Evolutionary conservation across 2,329 filamentous ascomycete species (phyloP).

Genomic region (Chaetothyriales sp.): DNA sequence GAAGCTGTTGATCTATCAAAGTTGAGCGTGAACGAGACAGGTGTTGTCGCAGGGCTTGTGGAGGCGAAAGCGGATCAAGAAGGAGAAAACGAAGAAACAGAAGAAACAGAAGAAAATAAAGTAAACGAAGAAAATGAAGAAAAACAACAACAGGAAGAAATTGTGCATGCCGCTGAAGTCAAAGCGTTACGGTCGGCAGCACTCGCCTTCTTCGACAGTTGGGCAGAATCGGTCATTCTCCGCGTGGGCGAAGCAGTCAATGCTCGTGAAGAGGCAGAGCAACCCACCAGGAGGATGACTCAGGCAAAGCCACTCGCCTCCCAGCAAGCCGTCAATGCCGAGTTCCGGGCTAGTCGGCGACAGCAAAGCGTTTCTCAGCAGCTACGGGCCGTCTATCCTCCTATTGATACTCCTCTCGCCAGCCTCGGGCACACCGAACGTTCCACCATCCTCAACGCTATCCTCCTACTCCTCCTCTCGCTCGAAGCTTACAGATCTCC

Average conservation of each 20-base stretch:
- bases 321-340: neutral
- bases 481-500: slow-evolving; percentile 58
- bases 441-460: slow-evolving; percentile 50
- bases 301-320: slow-evolving; percentile 10
- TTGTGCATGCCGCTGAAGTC: slow-evolving; percentile 4
- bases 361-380: slow-evolving; percentile 2
- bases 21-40: slow-evolving; percentile 2
- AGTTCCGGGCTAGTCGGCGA: slow-evolving; percentile 1
- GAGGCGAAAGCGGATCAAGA: neutral
- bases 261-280: slow-evolving; percentile 17
- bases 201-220: slow-evolving; percentile 61
- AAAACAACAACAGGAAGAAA: slow-evolving; percentile 1
- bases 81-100: too few species aligned
- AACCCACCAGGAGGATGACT: slow-evolving; percentile 23
- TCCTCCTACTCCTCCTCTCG: slow-evolving; percentile 54
- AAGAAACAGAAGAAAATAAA: too few species aligned
- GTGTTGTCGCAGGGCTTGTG: neutral
- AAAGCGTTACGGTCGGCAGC: slow-evolving; percentile 35
- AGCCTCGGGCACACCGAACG: slow-evolving; percentile 47
- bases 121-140: neutral
- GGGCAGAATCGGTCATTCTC: slow-evolving; percentile 57
- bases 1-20: slow-evolving; percentile 6
- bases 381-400: slow-evolving; percentile 37
- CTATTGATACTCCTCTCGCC: slow-evolving; percentile 44
- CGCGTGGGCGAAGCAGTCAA: slow-evolving; percentile 60